phyloP scores from a whole-genome alignment of 352 stramenopile genomes.

The Globisporangium paroecandrum region DNA sequence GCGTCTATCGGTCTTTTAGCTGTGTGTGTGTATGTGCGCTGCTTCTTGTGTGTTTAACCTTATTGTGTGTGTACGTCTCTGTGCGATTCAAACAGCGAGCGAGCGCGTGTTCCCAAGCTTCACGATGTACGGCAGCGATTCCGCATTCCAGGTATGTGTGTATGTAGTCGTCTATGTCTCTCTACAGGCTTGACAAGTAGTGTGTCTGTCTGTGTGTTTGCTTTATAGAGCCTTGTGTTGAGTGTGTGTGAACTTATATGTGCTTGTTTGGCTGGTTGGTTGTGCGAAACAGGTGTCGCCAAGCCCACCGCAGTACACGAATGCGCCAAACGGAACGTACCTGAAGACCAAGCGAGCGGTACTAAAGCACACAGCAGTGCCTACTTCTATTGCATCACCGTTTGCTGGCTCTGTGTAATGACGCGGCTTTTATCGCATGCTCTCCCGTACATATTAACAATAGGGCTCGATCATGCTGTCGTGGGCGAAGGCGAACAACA shows the following conservation, averaged over 20 bases:
- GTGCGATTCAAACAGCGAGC: slow-evolving; percentile 23
- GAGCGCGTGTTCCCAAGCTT: slow-evolving; percentile 79
- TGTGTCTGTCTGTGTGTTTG: background rate
- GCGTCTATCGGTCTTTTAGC: slow-evolving; percentile 12
- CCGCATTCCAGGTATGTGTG: slow-evolving; percentile 52
- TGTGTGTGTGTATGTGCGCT: background rate
- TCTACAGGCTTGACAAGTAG: background rate
- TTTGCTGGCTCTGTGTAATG: background rate
- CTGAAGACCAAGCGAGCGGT: slow-evolving; percentile 81
- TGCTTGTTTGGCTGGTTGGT: background rate
- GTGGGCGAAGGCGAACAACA: slow-evolving; percentile 70
- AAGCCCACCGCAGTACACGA: slow-evolving; percentile 60
- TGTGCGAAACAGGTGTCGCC: slow-evolving; percentile 38
- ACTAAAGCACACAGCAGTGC: slow-evolving; percentile 1
- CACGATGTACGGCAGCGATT: slow-evolving; percentile 64
- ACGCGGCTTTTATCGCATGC: background rate
- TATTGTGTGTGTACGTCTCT: background rate
- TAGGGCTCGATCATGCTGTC: slow-evolving; percentile 83
- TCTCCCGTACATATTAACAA: background rate
- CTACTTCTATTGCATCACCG: background rate
- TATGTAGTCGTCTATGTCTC: background rate
- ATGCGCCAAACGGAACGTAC: slow-evolving; percentile 49
- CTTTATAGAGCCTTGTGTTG: background rate
- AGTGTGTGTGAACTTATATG: background rate
- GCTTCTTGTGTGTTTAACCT: background rate